Base-by-base conservation (phyloP, 208 protist species). In the Trypanosoma conorhini region DNA sequence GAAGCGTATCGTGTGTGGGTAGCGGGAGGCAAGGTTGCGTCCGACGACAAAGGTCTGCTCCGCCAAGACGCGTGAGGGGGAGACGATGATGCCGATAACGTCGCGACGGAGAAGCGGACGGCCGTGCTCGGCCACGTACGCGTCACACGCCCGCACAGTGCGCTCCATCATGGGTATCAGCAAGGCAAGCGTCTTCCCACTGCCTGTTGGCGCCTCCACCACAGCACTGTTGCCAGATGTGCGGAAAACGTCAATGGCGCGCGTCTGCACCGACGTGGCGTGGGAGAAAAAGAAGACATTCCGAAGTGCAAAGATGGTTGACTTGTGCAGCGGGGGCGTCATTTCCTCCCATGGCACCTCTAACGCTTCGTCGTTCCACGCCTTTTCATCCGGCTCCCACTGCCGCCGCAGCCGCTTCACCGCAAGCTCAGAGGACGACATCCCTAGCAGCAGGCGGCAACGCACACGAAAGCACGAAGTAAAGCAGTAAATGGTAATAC, bases 111-210 rank as follows among this genome's bases (percentile, higher is more conserved):
- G 77, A 22, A 90, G 83, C 0, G 92, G 92, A 13, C 77, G 76
- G 51, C 75, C 64, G 62, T 86, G 73, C 40, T 28, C 48, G 13
- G 56, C 56, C 0, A 93, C 76, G 58, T 81, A 83, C 19, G 73
- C 76, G 38, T 92, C 87, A 55, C 83, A 89, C 19, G 73, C 59
- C 21, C 80, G 74, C 28, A 97, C 65, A 30, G 74, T 82, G 52
- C 92, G 87, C 77, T 97, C 86, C 82, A 97, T 89, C 21, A 97
- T 61, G 19, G 92, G 89, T 9, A 97, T 74, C 0, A 99, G 85
- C 40, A 99, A 87, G 12, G 87, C 96, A 2, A 99, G 85, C 17
- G 98, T 99, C 83, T 99, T 99, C 19, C 98, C 98, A 38, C 98
- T 99, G 24, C 98, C 98, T 0, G 98, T 99, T 3, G 98, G 98